phyloP scores from a whole-genome alignment of 306 rosid genomes.

The Senna tora region DNA sequence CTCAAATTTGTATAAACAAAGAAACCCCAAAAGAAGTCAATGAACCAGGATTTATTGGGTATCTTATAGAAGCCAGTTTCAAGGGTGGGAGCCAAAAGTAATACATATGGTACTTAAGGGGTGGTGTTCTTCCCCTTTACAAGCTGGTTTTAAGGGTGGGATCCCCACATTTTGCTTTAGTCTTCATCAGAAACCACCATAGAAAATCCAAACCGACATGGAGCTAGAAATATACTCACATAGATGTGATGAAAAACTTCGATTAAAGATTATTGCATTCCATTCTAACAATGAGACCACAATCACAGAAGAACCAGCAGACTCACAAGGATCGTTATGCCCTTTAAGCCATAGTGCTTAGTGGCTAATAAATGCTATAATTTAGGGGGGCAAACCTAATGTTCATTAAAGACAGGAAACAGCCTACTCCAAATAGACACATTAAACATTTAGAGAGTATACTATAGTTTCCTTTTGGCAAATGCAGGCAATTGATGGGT shows the following conservation, averaged over 20 bases:
- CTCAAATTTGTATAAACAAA: background rate
- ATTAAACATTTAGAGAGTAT: slow-evolving; percentile 15
- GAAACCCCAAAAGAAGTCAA: background rate
- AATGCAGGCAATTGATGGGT: slow-evolving; percentile 80
- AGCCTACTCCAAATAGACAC: background rate
- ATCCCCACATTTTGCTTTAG: too few relatives aligned
- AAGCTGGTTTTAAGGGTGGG: too few relatives aligned
- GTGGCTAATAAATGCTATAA: background rate
- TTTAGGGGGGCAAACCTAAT: background rate
- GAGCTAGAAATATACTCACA: background rate
- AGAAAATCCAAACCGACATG: background rate
- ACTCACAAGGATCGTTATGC: background rate
- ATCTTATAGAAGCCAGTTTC: too few relatives aligned
- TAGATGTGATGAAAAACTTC: background rate
- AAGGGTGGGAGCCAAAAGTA: too few relatives aligned
- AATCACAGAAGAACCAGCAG: background rate
- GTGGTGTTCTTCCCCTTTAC: too few relatives aligned
- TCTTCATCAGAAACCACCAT: background rate
- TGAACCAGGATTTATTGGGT: too few relatives aligned
- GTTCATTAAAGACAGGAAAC: background rate
- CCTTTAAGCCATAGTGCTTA: background rate
- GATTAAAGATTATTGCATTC: background rate
- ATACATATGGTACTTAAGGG: too few relatives aligned
- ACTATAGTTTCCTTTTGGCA: background rate
- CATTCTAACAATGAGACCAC: background rate